Evolutionary conservation across 2,329 filamentous ascomycete genomes (phyloP), one percentile per base, ranked within the genome.

Genomic region (Camillea tinctor): DNA sequence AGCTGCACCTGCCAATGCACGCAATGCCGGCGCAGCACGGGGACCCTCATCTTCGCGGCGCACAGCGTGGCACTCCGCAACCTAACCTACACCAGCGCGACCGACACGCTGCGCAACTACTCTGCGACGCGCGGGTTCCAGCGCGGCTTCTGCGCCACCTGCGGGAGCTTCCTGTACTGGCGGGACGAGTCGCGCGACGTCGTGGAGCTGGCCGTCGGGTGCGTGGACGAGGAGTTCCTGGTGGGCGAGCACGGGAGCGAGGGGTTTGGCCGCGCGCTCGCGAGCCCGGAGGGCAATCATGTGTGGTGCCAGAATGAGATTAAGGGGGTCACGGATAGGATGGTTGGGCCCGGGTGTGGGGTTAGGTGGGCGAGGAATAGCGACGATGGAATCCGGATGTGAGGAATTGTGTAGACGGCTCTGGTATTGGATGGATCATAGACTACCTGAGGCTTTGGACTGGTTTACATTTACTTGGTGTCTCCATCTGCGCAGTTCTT

Each of bases 11-110:
- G 82, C 68, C 81, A 85, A 65, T 85, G 83, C 73, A 80, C 79
- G 6, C 82, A 84, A 68, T 84, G 82, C 71, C 81, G 83, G 67
- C 81, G 81, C 59, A 76, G 79, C 60, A 80, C 80, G 7, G 82
- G 81, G 55, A 69, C 77, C 3, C 75, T 85, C 56, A 71, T 83
- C 65, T 74, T 77, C 62, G 71, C 74, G 58, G 70, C 75, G 54
- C 77, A 83, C 66, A 67, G 58, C 4, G 65, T 82, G 0, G 75
- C 75, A 4, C 56, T 69, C 62, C 61, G 58, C 2, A 69, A 73
- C 50, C 68, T 83, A 57, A 64, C 62, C 7, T 81, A 74, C 68
- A 69, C 69, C 3, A 69, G 71, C 23, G 36, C 65, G 19, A 68
- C 71, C 15, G 60, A 72, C 23, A 73, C 75, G 1, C 73, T 80